Percentiles rank a stretch among this genome's conserved stretches.
Conservation (phyloP, 768 basidiomycete genomes). For the Pleurotus tuber-regium region DNA sequence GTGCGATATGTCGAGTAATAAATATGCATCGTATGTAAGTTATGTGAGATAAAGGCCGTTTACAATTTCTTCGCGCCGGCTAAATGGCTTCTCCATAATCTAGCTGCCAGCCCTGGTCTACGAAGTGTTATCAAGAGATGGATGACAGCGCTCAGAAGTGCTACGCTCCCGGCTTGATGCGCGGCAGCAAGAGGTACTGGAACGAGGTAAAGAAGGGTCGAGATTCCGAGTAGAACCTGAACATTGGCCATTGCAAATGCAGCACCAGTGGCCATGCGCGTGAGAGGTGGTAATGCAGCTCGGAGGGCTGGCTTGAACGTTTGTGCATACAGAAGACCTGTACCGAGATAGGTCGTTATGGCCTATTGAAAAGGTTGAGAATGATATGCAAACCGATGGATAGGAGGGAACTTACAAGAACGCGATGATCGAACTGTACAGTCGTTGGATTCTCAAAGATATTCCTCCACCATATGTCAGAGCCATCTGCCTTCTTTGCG, state of each 20-base stretch:
- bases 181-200: slow-evolving; percentile 89
- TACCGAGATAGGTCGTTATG: slow-evolving; percentile 75
- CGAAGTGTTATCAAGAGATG: slow-evolving; percentile 73
- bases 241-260: slow-evolving; percentile 81
- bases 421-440: slow-evolving; percentile 94
- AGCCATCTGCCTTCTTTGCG: slow-evolving; percentile 62
- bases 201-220: slow-evolving; percentile 89
- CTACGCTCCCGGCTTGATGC: slow-evolving; percentile 94
- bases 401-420: slow-evolving; percentile 59
- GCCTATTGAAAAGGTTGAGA: slow-evolving; percentile 49
- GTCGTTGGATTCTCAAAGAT: slow-evolving; percentile 97
- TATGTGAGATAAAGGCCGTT: slow-evolving; percentile 22
- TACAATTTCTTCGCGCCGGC: slow-evolving; percentile 3
- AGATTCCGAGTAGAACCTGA: slow-evolving; percentile 65
- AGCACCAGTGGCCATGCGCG: slow-evolving; percentile 47
- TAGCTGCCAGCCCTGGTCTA: slow-evolving; percentile 64
- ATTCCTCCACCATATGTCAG: slow-evolving; percentile 94
- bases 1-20: background rate
- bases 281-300: slow-evolving; percentile 61
- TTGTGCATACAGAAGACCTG: slow-evolving; percentile 59
- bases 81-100: slow-evolving; percentile 44
- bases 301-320: slow-evolving; percentile 57
- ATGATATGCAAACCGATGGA: background rate
- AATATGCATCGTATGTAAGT: slow-evolving; percentile 3
- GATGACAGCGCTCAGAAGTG: slow-evolving; percentile 79